Base-by-base conservation (phyloP, 2,329 filamentous ascomycete genomes). In the Penicillium sp. region DNA sequence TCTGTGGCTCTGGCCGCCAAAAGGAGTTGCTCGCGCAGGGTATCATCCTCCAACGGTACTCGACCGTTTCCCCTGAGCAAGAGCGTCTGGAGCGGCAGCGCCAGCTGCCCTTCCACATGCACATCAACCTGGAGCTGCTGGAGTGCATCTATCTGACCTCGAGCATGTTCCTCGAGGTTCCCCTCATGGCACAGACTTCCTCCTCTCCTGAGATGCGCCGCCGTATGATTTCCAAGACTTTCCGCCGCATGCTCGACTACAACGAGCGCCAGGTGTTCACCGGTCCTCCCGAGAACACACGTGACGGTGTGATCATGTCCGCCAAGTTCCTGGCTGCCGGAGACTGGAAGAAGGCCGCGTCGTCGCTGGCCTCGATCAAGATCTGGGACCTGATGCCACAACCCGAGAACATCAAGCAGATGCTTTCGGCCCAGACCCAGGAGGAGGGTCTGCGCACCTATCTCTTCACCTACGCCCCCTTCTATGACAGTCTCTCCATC, bases 241-340 rank as follows among this genome's bases (percentile, higher is more conserved):
- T 97, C 80, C 87, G 93, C 62, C 89, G 93, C 59, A 95, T 98
- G 87, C 82, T 98, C 59, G 94, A 98, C 74, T 98, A 98, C 77
- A 93, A 97, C 70, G 93, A 98, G 81, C 85, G 93, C 62, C 93
- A 98, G 71, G 95, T 98, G 69, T 98, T 98, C 77, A 97, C 90
- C 22, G 93, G 93, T 1, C 93, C 93, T 9, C 91, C 93, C 1
- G 93, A 98, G 79, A 98, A 98, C 77, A 98, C 94, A 23, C 86
- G 93, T 59, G 93, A 98, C 72, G 93, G 97, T 66, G 91, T 98
- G 64, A 97, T 98, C 88, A 94, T 97, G 76, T 91, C 90, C 11
- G 95, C 93, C 51, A 96, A 97, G 76, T 90, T 93, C 42, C 80
- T 98, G 51, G 91, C 93, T 26, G 90, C 89, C 16, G 93, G 94